A percentile compares a stretch with the other conserved stretches of the same genome.
These are phyloP conservation scores for Cajanus cajan DNA, from an alignment of 306 rosid genomes.

Conservation along the genomic window DNA sequence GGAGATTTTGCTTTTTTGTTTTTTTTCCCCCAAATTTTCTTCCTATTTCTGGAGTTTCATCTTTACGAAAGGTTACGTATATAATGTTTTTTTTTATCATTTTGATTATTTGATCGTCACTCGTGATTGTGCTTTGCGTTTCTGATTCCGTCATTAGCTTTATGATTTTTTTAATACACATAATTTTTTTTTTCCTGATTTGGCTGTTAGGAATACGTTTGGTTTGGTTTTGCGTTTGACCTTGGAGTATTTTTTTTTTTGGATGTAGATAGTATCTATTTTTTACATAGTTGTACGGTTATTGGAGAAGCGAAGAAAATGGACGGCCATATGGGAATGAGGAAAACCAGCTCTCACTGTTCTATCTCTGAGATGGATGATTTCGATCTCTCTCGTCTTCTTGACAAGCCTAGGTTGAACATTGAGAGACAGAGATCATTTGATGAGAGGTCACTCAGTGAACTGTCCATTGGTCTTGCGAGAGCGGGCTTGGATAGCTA, in stretches of 20 bases:
- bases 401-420: constrained; percentile 71
- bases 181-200: not conserved
- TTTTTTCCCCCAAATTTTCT: not conserved
- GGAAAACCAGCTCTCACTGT: constrained; percentile 67
- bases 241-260: not conserved
- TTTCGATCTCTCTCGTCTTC: constrained; percentile 68
- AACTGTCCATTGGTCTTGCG: constrained; percentile 60
- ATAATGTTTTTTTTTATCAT: too few relatives aligned
- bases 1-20: not conserved
- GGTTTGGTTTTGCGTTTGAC: constrained; percentile 18
- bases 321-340: constrained; percentile 64
- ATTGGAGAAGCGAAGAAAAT: constrained; percentile 43
- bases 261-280: constrained; percentile 25
- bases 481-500: constrained; percentile 61
- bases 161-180: not conserved
- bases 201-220: constrained; percentile 4
- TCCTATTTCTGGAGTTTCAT: constrained; percentile 15
- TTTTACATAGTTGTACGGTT: constrained; percentile 11
- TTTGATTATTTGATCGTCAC: constrained; percentile 16
- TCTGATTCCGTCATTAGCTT: constrained; percentile 20
- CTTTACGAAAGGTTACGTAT: not conserved
- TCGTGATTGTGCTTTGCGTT: constrained; percentile 15
- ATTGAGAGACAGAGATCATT: constrained; percentile 86
- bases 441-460: constrained; percentile 93
- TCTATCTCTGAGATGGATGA: constrained; percentile 85